phyloP scores from a whole-genome alignment of 169 alveolate species.

The Theileria annulata region DNA sequence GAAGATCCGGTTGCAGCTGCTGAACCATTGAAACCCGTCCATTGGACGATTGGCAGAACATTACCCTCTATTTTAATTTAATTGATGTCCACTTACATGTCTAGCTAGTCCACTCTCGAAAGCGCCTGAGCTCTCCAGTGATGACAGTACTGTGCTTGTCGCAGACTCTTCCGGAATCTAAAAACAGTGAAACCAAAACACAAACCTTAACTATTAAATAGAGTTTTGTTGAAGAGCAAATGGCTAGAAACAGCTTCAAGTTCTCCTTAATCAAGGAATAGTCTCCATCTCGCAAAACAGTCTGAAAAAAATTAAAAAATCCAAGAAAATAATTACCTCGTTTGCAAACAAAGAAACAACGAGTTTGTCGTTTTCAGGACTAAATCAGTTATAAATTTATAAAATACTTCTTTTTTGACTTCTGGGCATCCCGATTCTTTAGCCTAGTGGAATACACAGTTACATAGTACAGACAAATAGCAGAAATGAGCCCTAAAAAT shows the following conservation, averaged over 20 bases:
- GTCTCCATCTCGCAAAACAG: slow-evolving; percentile 32
- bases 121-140: slow-evolving; percentile 25
- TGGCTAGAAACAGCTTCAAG: not conserved
- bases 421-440: not conserved
- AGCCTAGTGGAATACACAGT: not conserved
- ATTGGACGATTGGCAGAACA: slow-evolving; percentile 68
- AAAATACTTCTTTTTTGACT: slow-evolving; percentile 5
- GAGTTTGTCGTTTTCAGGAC: slow-evolving; percentile 5
- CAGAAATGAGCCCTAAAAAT: not conserved
- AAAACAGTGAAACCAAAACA: not conserved
- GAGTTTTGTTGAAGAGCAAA: slow-evolving; percentile 29
- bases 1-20: slow-evolving; percentile 74
- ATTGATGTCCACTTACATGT: slow-evolving; percentile 36
- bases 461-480: not conserved
- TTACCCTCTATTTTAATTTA: slow-evolving; percentile 55
- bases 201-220: slow-evolving; percentile 49
- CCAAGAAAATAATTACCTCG: slow-evolving; percentile 23
- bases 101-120: slow-evolving; percentile 33
- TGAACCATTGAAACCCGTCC: slow-evolving; percentile 79
- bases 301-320: slow-evolving; percentile 18
- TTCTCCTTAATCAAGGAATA: slow-evolving; percentile 17
- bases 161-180: slow-evolving; percentile 36
- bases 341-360: slow-evolving; percentile 25
- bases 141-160: slow-evolving; percentile 8
- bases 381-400: not conserved